These are phyloP conservation scores for Forsythia suspensa DNA, from an alignment of 257 asterid genomes.

Conservation along the genomic window DNA sequence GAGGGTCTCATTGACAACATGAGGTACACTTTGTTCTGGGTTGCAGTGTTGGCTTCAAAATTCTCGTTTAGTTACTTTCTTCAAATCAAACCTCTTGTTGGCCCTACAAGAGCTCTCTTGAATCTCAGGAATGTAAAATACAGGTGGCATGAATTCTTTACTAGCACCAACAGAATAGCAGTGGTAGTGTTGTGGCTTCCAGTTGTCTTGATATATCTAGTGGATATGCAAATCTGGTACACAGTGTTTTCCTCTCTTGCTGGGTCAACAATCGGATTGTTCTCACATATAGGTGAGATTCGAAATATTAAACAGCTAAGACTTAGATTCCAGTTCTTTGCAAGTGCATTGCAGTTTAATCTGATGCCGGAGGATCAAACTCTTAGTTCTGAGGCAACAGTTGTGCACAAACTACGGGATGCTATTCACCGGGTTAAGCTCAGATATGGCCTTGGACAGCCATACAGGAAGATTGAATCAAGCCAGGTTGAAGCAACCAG, in stretches of 20 bases:
- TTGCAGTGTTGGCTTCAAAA: slow-evolving; percentile 60
- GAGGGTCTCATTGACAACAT: slow-evolving; percentile 87
- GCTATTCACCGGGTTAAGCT: slow-evolving; percentile 74
- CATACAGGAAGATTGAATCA: slow-evolving; percentile 88
- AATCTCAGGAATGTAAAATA: slow-evolving; percentile 38
- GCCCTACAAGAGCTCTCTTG: slow-evolving; percentile 67
- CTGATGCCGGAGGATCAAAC: slow-evolving; percentile 65
- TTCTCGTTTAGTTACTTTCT: slow-evolving; percentile 76
- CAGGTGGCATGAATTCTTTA: slow-evolving; percentile 85
- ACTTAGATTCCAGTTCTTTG: slow-evolving; percentile 88
- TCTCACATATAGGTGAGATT: slow-evolving; percentile 88
- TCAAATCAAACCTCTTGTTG: slow-evolving; percentile 84
- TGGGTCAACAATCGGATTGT: slow-evolving; percentile 68
- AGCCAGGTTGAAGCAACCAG: slow-evolving; percentile 88
- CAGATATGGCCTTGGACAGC: slow-evolving; percentile 89
- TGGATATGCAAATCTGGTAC: slow-evolving; percentile 88
- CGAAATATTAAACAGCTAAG: slow-evolving; percentile 80
- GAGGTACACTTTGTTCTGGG: slow-evolving; percentile 75
- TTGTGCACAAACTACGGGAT: slow-evolving; percentile 66
- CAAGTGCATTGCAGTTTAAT: slow-evolving; percentile 92
- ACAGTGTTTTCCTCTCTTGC: slow-evolving; percentile 64
- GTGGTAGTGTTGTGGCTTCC: slow-evolving; percentile 82
- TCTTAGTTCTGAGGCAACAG: slow-evolving; percentile 41
- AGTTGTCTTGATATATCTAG: slow-evolving; percentile 72
- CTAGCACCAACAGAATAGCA: slow-evolving; percentile 74